A percentile compares a stretch with the other conserved stretches of the same genome.
These are phyloP conservation scores for Vanrija sp. DNA, from an alignment of 1,284 basidiomycete genomes.

Conservation along the genomic window DNA sequence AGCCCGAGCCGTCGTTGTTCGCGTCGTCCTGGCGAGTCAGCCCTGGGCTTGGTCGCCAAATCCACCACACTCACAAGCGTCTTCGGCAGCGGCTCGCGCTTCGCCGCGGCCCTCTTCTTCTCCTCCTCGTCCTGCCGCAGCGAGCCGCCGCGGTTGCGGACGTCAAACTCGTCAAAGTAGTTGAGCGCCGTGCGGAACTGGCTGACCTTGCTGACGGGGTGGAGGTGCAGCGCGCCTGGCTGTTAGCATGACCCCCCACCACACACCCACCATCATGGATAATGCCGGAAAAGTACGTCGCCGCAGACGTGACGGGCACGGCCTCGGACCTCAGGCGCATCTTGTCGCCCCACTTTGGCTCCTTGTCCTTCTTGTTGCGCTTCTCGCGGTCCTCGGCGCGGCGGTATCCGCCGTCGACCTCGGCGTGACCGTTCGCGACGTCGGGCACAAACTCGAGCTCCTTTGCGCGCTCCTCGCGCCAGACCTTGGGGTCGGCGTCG, in stretches of 20 bases:
- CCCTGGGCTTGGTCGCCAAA: not conserved
- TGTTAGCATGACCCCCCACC: not conserved
- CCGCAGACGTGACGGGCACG: conserved; percentile 35
- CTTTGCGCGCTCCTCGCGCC: conserved; percentile 45
- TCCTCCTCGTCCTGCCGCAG: conserved; percentile 30
- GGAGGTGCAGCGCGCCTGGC: conserved; percentile 44
- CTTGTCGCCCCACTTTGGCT: conserved; percentile 44
- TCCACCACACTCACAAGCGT: conserved; percentile 7
- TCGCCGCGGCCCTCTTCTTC: conserved; percentile 17
- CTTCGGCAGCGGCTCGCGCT: conserved; percentile 18
- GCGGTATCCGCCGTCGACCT: conserved; percentile 3
- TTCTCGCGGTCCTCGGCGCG: conserved; percentile 20
- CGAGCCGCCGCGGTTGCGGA: conserved; percentile 13
- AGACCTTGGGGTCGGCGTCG: conserved; percentile 37
- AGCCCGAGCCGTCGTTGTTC: conserved; percentile 44
- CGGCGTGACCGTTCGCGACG: conserved; percentile 22
- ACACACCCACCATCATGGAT: conserved; percentile 39
- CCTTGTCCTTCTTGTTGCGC: conserved; percentile 23
- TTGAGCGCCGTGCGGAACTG: conserved; percentile 45
- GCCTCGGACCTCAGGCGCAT: conserved; percentile 40
- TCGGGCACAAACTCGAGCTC: conserved; percentile 39
- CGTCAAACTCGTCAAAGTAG: conserved; percentile 41
- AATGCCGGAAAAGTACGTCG: conserved; percentile 36
- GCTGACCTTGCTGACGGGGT: conserved; percentile 35
- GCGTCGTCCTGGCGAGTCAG: conserved; percentile 27